Percentiles rank a stretch among this genome's conserved stretches.
Evolutionary conservation across 331 rosid species (phyloP).

Genomic region (Quercus lobata): DNA sequence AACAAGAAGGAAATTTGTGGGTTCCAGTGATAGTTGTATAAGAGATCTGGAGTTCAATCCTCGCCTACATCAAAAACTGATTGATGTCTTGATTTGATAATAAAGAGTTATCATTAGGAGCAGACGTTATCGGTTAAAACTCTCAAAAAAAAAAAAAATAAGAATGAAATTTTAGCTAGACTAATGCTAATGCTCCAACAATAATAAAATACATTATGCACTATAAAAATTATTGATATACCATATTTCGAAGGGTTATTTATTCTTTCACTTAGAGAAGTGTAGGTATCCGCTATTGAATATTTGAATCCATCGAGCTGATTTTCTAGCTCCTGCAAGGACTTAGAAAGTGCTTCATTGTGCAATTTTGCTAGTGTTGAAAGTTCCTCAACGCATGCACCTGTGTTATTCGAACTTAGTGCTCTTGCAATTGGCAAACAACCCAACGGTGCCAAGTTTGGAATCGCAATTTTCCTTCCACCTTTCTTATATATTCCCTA

Average conservation of each 20-base stretch:
- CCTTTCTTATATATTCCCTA: conserved; percentile 20
- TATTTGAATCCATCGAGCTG: conserved; percentile 32
- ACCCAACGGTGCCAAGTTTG: neutral
- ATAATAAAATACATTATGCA: neutral
- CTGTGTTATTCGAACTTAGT: neutral
- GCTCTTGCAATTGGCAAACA: conserved; percentile 15
- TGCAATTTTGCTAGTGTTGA: conserved; percentile 15
- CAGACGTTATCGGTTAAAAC: no score
- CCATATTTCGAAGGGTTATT: conserved; percentile 27
- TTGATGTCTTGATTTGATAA: no score
- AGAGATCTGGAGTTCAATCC: no score
- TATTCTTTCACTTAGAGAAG: neutral
- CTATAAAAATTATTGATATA: neutral
- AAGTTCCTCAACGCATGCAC: conserved; percentile 11
- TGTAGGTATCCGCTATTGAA: conserved; percentile 13
- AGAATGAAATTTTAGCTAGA: no score
- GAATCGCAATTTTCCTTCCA: conserved; percentile 40
- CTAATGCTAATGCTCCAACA: no score
- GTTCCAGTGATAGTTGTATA: no score
- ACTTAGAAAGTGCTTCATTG: conserved; percentile 11
- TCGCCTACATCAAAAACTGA: no score
- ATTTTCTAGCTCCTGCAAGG: conserved; percentile 18
- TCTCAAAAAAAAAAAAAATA: no score
- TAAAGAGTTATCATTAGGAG: no score
- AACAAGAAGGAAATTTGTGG: no score